Base-by-base conservation (phyloP, 345 rosid species). In the Dimocarpus longan region DNA sequence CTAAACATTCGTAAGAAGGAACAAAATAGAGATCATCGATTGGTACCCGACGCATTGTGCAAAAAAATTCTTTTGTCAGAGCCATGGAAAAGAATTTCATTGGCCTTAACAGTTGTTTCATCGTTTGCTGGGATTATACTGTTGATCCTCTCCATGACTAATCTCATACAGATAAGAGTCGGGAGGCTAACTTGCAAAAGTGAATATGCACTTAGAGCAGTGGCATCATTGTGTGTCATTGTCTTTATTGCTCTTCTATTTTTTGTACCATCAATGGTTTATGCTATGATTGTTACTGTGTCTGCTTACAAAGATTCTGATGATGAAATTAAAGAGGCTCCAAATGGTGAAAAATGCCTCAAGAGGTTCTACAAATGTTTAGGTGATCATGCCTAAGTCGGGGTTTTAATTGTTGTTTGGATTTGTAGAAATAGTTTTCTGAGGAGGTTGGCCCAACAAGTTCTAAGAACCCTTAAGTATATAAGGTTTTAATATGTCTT, bases 131-230 rank as follows among this genome's bases (percentile, higher is more conserved):
- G 80, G 40, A 43, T 79, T 12, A 28, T 66, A 10, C 15, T 71
- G 7, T 43, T 82, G 46, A 56, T 69, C 8, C 4, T 80, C 10
- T 80, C 86, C 10, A 80, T 89, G 80, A 77, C 80, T 0, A 13
- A 81, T 62, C 80, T 87, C 19, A 80, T 89, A 10, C 80, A 83
- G 75, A 76, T 84, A 7, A 83, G 66, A 76, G 66, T 86, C 0
- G 88, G 88, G 70, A 79, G 28, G 82, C 21, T 85, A 15, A 26
- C 79, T 0, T 83, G 82, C 28, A 54, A 80, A n/a, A 76, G 83
- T 11, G 54, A 8, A 13, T 10, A 74, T 32, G 71, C 84, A 3
- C 37, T 82, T 26, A 26, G 32, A 18, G 80, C 88, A 0, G 62
- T 68, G 3, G 60, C 64, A 5, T 24, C 66, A 37, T 75, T 87